Percentiles rank a stretch among this genome's conserved stretches.
Evolutionary conservation across 192 early-diverging fungal species (phyloP).

Genomic region (Coemansia furcata): DNA sequence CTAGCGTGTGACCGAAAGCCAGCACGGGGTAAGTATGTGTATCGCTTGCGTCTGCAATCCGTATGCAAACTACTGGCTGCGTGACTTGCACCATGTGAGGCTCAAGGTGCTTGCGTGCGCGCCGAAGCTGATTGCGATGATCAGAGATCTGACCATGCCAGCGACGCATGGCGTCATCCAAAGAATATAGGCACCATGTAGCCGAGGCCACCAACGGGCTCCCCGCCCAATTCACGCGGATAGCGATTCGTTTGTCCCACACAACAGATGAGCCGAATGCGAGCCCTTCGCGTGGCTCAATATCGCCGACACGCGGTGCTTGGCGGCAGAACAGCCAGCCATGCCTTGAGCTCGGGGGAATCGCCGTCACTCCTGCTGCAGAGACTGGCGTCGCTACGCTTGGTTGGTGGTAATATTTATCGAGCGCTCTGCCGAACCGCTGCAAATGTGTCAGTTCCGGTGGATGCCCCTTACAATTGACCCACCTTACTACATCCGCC

Average conservation of each 20-base stretch:
- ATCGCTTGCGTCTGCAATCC: neutral
- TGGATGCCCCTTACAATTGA: constrained; percentile 27
- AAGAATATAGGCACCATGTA: constrained; percentile 24
- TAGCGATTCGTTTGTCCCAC: constrained; percentile 33
- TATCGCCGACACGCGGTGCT: constrained; percentile 23
- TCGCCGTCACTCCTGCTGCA: constrained; percentile 25
- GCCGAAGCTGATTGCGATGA: constrained; percentile 15
- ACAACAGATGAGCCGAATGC: constrained; percentile 12
- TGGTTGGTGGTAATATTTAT: neutral
- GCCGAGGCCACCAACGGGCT: neutral
- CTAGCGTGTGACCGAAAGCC: constrained; percentile 24
- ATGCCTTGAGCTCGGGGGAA: constrained; percentile 18
- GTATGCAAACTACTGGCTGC: constrained; percentile 26
- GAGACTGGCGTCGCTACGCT: neutral
- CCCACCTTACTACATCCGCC: constrained; percentile 26
- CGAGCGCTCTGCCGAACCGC: constrained; percentile 17
- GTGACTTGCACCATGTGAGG: constrained; percentile 17
- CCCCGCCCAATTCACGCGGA: constrained; percentile 1
- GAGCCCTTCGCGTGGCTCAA: neutral
- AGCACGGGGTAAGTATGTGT: constrained; percentile 3
- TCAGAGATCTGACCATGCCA: constrained; percentile 10
- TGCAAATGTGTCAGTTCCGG: constrained; percentile 40
- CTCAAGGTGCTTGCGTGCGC: neutral
- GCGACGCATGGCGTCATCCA: constrained; percentile 16
- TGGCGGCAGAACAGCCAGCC: constrained; percentile 47